phyloP scores from a whole-genome alignment of 2,329 filamentous ascomycete genomes.

The Fusarium humuli region DNA sequence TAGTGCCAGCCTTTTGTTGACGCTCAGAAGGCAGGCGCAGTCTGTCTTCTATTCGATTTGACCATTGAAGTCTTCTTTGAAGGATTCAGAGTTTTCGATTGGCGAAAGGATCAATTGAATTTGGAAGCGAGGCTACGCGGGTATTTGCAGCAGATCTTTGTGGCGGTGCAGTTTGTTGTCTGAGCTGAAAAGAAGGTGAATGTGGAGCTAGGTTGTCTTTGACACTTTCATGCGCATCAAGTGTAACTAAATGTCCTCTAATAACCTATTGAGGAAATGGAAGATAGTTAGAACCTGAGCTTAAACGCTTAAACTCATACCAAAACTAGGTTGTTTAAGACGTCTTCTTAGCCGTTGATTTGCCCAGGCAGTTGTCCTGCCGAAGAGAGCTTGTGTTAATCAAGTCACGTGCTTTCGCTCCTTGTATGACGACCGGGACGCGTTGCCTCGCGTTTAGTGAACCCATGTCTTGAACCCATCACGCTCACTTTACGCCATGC shows the following conservation, averaged over 20 bases:
- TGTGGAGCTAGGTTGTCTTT: conserved; percentile 1
- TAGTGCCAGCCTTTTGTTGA: background rate
- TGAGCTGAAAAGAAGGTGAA: background rate
- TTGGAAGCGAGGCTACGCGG: background rate
- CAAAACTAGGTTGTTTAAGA: background rate
- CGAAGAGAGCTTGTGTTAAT: background rate
- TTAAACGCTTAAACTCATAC: background rate
- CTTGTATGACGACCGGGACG: conserved; percentile 1
- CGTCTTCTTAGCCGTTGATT: background rate
- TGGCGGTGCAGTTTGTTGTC: conserved; percentile 30
- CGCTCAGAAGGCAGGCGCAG: background rate
- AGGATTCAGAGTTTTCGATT: conserved; percentile 8
- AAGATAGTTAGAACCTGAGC: background rate
- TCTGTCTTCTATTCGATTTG: background rate
- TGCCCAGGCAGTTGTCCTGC: background rate
- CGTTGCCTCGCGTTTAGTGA: conserved; percentile 29
- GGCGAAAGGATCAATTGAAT: conserved; percentile 15
- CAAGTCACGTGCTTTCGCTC: conserved; percentile 45
- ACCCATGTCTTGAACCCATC: conserved; percentile 3
- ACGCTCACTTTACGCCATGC: conserved; percentile 26
- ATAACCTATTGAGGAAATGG: background rate
- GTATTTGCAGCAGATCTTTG: background rate
- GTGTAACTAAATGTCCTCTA: background rate
- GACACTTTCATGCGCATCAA: background rate
- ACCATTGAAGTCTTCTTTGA: background rate